Conservation (phyloP, 257 asterid genomes). For the Solanum arcanum region DNA sequence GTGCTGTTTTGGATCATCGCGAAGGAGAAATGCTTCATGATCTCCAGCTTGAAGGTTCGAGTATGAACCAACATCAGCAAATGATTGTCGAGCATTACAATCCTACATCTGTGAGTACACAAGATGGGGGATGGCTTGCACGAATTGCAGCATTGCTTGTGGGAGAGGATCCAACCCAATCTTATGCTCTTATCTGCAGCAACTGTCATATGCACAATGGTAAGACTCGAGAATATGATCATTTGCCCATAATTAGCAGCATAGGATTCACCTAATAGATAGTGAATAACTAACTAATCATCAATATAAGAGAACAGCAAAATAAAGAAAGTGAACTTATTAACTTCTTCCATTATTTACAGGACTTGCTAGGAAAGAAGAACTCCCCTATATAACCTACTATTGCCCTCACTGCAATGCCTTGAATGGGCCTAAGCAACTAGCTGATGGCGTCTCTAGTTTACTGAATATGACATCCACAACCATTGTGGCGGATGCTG, state of each 20-base stretch:
- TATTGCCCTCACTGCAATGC: conserved; percentile 88
- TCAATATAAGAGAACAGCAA: background rate
- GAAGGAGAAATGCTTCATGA: conserved; percentile 27
- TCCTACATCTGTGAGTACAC: conserved; percentile 24
- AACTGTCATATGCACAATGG: conserved; percentile 80
- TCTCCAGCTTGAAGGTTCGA: conserved; percentile 17
- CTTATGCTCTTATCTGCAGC: conserved; percentile 74
- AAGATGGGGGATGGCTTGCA: conserved; percentile 66
- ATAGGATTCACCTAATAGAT: background rate
- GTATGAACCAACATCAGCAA: conserved; percentile 30
- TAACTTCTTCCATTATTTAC: conserved; percentile 5
- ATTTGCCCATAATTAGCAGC: background rate
- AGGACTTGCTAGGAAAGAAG: conserved; percentile 94
- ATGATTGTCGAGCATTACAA: conserved; percentile 53
- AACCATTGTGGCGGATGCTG: conserved; percentile 9
- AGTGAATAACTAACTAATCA: background rate
- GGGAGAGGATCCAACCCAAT: conserved; percentile 74
- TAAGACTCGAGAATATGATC: conserved; percentile 5
- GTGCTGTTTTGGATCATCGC: conserved; percentile 9
- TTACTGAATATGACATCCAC: conserved; percentile 18
- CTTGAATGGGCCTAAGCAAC: conserved; percentile 48
- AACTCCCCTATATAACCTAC: conserved; percentile 59
- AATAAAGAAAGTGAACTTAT: background rate
- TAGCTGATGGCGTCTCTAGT: conserved; percentile 24
- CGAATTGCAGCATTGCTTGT: conserved; percentile 79